phyloP scores from a whole-genome alignment of 2,329 filamentous ascomycete genomes.

The Pleomassaria siparia region DNA sequence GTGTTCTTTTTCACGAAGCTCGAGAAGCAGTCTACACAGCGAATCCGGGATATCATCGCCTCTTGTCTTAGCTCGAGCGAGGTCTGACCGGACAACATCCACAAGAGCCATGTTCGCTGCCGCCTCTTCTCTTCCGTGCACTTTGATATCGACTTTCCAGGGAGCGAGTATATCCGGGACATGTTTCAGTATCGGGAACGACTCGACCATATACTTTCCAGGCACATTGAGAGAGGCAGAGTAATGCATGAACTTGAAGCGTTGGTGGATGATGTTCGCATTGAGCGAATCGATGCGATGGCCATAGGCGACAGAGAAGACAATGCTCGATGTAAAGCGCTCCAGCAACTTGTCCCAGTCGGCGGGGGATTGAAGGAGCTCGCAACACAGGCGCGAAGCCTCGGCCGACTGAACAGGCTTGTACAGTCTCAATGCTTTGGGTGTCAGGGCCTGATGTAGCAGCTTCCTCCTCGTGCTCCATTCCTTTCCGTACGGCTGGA shows the following conservation, averaged over 20 bases:
- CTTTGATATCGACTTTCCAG: conserved; percentile 51
- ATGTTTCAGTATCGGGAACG: conserved; percentile 48
- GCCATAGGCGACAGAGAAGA: conserved; percentile 55
- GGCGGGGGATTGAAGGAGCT: conserved; percentile 43
- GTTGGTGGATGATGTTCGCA: conserved; percentile 50
- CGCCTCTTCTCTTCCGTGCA: conserved; percentile 41
- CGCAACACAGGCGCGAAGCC: conserved; percentile 47
- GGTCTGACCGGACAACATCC: conserved; percentile 44
- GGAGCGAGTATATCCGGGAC: conserved; percentile 49
- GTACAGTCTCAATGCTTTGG: conserved; percentile 48
- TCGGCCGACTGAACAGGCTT: conserved; percentile 54
- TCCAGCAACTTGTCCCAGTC: conserved; percentile 52
- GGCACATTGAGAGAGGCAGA: conserved; percentile 52
- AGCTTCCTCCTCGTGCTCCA: conserved; percentile 48
- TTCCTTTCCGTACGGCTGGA: conserved; percentile 52
- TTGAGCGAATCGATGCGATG: conserved; percentile 53
- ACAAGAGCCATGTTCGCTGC: conserved; percentile 47
- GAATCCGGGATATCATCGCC: conserved; percentile 43
- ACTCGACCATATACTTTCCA: conserved; percentile 50
- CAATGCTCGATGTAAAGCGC: conserved; percentile 52
- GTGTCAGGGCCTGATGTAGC: conserved; percentile 47
- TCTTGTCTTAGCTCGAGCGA: conserved; percentile 39
- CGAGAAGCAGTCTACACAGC: conserved; percentile 49
- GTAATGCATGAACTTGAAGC: conserved; percentile 54
- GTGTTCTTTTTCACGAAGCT: conserved; percentile 43